Conservation (phyloP, 208 protist species). For the Jaenimonas drosophilae region DNA sequence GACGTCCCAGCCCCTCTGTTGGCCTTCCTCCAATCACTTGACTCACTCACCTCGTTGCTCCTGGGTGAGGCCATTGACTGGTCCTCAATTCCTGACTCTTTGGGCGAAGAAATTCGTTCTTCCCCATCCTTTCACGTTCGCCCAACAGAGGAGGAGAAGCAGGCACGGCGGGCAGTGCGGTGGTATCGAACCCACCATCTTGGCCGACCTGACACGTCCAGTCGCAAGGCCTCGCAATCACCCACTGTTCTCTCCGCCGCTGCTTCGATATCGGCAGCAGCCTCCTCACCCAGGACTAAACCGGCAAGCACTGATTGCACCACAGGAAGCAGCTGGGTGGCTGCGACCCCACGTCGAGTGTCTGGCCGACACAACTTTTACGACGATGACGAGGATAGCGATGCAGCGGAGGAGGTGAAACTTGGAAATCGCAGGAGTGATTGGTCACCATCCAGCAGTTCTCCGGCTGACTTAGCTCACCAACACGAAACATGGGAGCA, state of each 20-base stretch:
- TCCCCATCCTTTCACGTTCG: slow-evolving; percentile 14
- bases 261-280: not conserved
- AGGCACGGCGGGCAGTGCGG: slow-evolving; percentile 13
- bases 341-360: no score
- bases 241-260: not conserved
- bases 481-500: no score
- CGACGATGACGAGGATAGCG: no score
- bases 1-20: slow-evolving; percentile 53
- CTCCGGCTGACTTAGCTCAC: no score
- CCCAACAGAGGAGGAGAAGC: slow-evolving; percentile 6
- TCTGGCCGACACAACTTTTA: no score
- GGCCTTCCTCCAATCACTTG: slow-evolving; percentile 58
- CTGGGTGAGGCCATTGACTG: slow-evolving; percentile 42
- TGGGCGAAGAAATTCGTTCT: slow-evolving; percentile 25
- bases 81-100: slow-evolving; percentile 21
- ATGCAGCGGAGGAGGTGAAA: no score
- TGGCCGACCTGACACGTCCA: no score
- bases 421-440: no score
- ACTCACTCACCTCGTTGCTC: slow-evolving; percentile 58
- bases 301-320: no score
- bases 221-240: not conserved
- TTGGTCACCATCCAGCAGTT: no score
- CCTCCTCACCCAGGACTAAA: no score
- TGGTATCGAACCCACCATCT: slow-evolving; percentile 11
- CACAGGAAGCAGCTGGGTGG: no score